phyloP scores from a whole-genome alignment of 164 flowering plant species.

The Malania oleifera region DNA sequence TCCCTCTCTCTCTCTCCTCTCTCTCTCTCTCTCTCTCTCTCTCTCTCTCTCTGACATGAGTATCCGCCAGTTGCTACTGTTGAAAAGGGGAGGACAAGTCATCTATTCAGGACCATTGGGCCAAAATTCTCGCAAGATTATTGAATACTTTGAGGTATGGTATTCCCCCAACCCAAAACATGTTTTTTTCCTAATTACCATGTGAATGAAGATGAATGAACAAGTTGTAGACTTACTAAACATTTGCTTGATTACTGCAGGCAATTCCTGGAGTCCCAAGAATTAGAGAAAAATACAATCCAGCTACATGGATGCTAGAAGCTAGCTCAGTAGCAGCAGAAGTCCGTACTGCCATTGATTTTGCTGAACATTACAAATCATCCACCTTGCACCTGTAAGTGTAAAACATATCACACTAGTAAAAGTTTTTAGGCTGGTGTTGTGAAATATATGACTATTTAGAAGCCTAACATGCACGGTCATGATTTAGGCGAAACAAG shows the following conservation, averaged over 20 bases:
- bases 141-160: slow-evolving; percentile 84
- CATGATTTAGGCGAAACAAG: slow-evolving; percentile 70
- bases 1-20: no score
- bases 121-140: slow-evolving; percentile 59
- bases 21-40: no score
- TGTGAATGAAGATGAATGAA: no score
- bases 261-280: slow-evolving; percentile 67
- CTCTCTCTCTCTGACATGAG: no score
- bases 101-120: slow-evolving; percentile 90
- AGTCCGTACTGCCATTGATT: slow-evolving; percentile 65
- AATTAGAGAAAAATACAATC: slow-evolving; percentile 78
- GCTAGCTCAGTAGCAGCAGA: slow-evolving; percentile 82
- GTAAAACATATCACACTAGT: neutral
- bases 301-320: slow-evolving; percentile 98
- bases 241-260: slow-evolving; percentile 23
- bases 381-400: slow-evolving; percentile 70
- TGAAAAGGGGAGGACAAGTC: slow-evolving; percentile 97
- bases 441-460: neutral
- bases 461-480: no score
- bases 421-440: neutral
- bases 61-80: slow-evolving; percentile 48
- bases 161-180: neutral
- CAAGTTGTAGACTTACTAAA: neutral
- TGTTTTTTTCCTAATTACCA: neutral
- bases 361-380: slow-evolving; percentile 70